Evolutionary conservation across 106 monocot genomes (phyloP).

Genomic region (Dendrobium huoshanense): DNA sequence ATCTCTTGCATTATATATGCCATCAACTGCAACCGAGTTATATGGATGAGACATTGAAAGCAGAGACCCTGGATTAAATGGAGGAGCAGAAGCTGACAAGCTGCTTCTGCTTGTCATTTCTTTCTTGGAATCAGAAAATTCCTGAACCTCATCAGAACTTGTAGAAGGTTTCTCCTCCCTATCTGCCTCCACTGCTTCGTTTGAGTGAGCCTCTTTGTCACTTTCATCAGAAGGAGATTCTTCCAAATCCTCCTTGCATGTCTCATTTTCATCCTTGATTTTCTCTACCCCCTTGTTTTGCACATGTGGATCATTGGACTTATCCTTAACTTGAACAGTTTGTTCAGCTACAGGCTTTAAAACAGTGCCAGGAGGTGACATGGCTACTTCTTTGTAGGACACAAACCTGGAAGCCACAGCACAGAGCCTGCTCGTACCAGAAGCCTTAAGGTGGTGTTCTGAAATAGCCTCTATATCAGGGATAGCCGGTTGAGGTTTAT

Average conservation of each 20-base stretch:
- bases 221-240: constrained; percentile 23
- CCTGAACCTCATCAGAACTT: constrained; percentile 29
- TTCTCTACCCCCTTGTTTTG: constrained; percentile 6
- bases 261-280: constrained; percentile 27
- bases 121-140: constrained; percentile 26
- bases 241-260: constrained; percentile 12
- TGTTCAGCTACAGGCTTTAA: constrained; percentile 38
- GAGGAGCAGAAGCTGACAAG: constrained; percentile 90
- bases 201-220: constrained; percentile 26
- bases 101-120: constrained; percentile 41
- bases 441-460: constrained; percentile 20
- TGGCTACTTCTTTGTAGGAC: constrained; percentile 91
- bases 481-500: background rate
- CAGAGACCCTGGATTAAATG: constrained; percentile 70
- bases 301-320: background rate
- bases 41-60: constrained; percentile 52
- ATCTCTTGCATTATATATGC: background rate
- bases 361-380: constrained; percentile 87
- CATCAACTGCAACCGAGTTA: constrained; percentile 20
- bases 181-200: constrained; percentile 14
- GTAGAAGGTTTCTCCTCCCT: constrained; percentile 24
- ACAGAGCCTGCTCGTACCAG: constrained; percentile 22
- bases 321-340: constrained; percentile 24
- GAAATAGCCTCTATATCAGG: background rate
- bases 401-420: constrained; percentile 58